Percentiles rank a stretch among this genome's conserved stretches.
These are phyloP conservation scores for Sordariomycetes sp. DNA, from an alignment of 2,329 filamentous ascomycete genomes.

Conservation along the genomic window DNA sequence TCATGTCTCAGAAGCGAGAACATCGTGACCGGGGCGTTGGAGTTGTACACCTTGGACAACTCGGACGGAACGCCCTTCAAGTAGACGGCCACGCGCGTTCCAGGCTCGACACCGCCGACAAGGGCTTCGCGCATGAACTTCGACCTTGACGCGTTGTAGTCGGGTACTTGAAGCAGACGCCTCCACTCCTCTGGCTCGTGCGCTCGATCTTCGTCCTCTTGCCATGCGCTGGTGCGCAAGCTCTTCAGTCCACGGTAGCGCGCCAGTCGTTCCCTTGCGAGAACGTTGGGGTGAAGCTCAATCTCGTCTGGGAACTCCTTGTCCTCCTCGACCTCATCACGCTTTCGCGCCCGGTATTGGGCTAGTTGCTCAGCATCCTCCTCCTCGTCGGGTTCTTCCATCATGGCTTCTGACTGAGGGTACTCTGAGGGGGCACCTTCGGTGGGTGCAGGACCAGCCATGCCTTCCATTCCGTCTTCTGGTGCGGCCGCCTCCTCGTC, in stretches of 20 bases:
- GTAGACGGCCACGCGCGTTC: conserved; percentile 74
- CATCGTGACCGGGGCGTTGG: conserved; percentile 53
- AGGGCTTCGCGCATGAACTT: conserved; percentile 72
- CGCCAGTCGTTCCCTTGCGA: conserved; percentile 75
- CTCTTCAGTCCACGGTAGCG: conserved; percentile 91
- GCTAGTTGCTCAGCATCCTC: conserved; percentile 67
- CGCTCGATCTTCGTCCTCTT: conserved; percentile 75
- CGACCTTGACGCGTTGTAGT: conserved; percentile 80
- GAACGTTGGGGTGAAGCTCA: conserved; percentile 79
- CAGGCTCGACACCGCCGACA: conserved; percentile 76
- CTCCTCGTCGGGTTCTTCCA: conserved; percentile 78
- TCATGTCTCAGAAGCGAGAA: conserved; percentile 90
- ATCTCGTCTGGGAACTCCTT: conserved; percentile 96
- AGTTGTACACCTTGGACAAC: conserved; percentile 36
- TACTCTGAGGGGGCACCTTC: conserved; percentile 82
- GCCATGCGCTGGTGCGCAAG: conserved; percentile 78
- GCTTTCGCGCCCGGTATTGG: conserved; percentile 69
- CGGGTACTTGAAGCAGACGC: conserved; percentile 74
- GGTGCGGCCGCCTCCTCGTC: conserved; percentile 56
- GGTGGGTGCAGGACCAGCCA: conserved; percentile 57
- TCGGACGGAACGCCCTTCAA: conserved; percentile 44
- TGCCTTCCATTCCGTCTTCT: conserved; percentile 73
- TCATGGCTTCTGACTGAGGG: conserved; percentile 87
- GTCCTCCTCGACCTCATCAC: conserved; percentile 78
- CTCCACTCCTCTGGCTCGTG: conserved; percentile 88